Evolutionary conservation across 1,284 basidiomycete species (phyloP).

Genomic region (Fomitopsis betulina): DNA sequence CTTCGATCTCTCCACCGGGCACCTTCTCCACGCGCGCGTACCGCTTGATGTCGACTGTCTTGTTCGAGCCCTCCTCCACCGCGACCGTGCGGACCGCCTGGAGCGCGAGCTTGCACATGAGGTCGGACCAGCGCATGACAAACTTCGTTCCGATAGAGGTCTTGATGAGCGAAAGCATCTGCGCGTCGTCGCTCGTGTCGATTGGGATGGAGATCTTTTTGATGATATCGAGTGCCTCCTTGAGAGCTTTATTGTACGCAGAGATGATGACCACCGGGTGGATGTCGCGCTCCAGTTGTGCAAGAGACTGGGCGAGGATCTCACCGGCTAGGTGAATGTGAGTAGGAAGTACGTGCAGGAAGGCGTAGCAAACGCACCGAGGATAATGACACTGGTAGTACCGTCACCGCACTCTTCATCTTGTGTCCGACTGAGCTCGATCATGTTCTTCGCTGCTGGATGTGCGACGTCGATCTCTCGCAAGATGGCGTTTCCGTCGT

Average conservation of each 20-base stretch:
- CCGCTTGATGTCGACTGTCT: conserved; percentile 96
- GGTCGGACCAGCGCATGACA: conserved; percentile 92
- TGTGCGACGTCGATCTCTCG: conserved; percentile 98
- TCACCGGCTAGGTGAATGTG: conserved; percentile 72
- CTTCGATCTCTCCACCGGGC: conserved; percentile 96
- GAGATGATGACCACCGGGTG: conserved; percentile 99
- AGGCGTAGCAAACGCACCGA: conserved; percentile 54
- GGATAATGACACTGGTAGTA: conserved; percentile 95
- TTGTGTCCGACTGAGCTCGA: conserved; percentile 94
- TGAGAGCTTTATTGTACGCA: conserved; percentile 94
- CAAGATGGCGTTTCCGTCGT: conserved; percentile 96
- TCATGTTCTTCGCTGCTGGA: conserved; percentile 99
- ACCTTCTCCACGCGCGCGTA: conserved; percentile 98
- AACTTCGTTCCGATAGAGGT: conserved; percentile 99
- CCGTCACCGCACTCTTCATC: conserved; percentile 99
- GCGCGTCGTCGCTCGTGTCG: conserved; percentile 79
- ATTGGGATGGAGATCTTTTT: conserved; percentile 88
- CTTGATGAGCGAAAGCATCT: conserved; percentile 97
- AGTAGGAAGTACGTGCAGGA: neutral
- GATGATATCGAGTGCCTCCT: conserved; percentile 87
- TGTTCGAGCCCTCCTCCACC: conserved; percentile 59
- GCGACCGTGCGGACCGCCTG: conserved; percentile 88
- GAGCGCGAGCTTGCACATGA: conserved; percentile 95
- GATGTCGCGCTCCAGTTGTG: conserved; percentile 92
- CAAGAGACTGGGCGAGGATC: conserved; percentile 92